These are phyloP conservation scores for Termitomyces eurrhizus DNA, from an alignment of 768 basidiomycete genomes.

Conservation along the genomic window DNA sequence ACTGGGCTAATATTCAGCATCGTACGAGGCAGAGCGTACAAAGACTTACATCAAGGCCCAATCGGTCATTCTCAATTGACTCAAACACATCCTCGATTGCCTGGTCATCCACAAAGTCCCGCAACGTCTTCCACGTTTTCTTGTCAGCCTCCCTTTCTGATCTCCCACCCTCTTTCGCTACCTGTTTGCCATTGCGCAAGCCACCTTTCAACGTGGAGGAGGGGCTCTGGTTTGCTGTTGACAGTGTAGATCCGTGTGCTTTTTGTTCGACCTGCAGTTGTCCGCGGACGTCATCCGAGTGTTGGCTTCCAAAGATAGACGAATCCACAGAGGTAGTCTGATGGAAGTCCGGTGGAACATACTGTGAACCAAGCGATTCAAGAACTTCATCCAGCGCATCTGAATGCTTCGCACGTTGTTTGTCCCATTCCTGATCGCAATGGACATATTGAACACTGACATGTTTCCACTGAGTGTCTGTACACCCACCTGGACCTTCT, in stretches of 20 bases:
- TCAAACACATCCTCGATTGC: conserved; percentile 77
- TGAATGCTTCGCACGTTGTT: conserved; percentile 52
- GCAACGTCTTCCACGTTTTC: conserved; percentile 72
- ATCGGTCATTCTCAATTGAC: conserved; percentile 65
- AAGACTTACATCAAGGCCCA: conserved; percentile 56
- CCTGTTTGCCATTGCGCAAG: conserved; percentile 13
- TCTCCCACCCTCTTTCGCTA: conserved; percentile 15
- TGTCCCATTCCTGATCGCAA: conserved; percentile 64
- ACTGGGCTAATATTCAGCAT: conserved; percentile 32
- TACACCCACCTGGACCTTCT: conserved; percentile 54
- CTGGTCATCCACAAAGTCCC: conserved; percentile 84
- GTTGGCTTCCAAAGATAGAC: conserved; percentile 79
- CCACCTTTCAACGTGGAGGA: conserved; percentile 27
- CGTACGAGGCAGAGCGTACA: background rate
- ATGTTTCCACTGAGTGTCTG: background rate
- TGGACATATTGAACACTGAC: background rate
- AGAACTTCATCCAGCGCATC: conserved; percentile 65
- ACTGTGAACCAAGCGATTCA: conserved; percentile 66
- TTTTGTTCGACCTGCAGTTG: conserved; percentile 17
- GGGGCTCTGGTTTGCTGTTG: conserved; percentile 31
- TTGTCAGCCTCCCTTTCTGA: conserved; percentile 38
- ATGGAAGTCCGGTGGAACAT: conserved; percentile 78
- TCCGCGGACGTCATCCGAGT: conserved; percentile 40
- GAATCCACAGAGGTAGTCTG: conserved; percentile 54
- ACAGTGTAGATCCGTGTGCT: conserved; percentile 12